Evolutionary conservation across 2,329 filamentous ascomycete genomes (phyloP), one percentile per base, ranked within the genome.

Genomic region (Pseudogymnoascus sp.): DNA sequence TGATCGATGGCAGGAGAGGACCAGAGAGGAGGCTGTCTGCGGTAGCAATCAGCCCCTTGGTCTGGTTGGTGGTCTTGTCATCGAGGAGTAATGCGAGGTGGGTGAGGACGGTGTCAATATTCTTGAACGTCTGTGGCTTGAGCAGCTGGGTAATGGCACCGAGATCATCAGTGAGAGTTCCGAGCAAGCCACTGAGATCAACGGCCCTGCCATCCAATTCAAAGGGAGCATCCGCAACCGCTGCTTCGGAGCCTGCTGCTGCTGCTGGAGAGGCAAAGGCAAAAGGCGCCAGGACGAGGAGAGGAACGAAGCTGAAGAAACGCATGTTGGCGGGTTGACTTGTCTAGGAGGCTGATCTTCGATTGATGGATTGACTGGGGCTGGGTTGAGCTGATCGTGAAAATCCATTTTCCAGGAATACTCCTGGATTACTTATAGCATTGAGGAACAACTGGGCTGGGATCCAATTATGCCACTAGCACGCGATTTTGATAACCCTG

Each of bases 61-160:
- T 38, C 30, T 62, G 54, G 50, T 61, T 62, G 30, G 54, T 54
- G 8, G 43, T 57, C 12, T 62, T 54, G 18, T 63, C 60, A 37
- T 62, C 57, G 35, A 62, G 60, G 20, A 63, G n/a, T 16, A 39
- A 30, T 8, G 62, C 47, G 14, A 38, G 4, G 25, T 62, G 39
- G 16, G 37, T 36, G 39, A 62, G 5, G 12, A 63, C 25, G 7
- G 33, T 30, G 4, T 61, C 47, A 12, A 63, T 62, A 9, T 62
- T 47, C 22, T 18, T 43, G 50, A 63, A 41, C 1, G 50, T 60
- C 25, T 59, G 38, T 9, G 60, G 43, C 6, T 61, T 38, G 14
- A 63, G 60, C 5, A 63, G 60, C n/a, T 4, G 3, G 7, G 25
- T 54, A 54, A 54, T 54, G n/a, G 43, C n/a, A 28, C 25, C 14